Conservation (phyloP, 495 filamentous ascomycete species). For the Parachaetomium inaequale region DNA sequence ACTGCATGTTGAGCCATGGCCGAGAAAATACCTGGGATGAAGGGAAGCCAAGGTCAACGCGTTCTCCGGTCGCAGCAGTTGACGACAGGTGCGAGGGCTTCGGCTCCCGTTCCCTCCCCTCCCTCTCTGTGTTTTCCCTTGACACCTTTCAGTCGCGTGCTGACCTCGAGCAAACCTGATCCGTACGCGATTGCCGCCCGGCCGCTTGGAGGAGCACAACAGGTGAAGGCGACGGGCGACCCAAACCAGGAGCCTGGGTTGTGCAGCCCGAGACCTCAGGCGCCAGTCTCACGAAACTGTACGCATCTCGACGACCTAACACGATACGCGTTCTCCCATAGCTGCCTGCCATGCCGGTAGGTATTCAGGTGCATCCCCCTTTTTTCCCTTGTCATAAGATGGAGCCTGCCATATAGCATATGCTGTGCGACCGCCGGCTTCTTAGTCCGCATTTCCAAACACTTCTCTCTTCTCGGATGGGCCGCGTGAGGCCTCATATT, state of each 20-base stretch:
- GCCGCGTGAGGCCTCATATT: not conserved
- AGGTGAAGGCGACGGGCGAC: constrained; percentile 1
- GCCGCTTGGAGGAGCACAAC: not conserved
- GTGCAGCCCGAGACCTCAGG: not conserved
- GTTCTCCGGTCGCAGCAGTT: too few species aligned
- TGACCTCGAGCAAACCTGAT: not conserved
- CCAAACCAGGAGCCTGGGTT: not conserved
- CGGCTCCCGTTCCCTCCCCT: too few species aligned
- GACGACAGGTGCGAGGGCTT: too few species aligned
- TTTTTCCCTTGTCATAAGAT: not conserved
- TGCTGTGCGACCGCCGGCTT: not conserved
- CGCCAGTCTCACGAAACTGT: not conserved
- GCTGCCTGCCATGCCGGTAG: not conserved
- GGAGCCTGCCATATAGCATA: not conserved
- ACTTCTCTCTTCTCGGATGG: not conserved
- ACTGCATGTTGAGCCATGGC: too few species aligned
- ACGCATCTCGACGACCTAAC: not conserved
- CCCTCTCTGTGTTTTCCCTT: too few species aligned
- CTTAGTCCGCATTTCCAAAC: not conserved
- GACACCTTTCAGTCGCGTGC: too few species aligned
- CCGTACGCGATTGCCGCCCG: not conserved
- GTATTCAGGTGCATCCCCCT: not conserved
- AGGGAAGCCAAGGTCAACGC: too few species aligned
- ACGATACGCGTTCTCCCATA: not conserved
- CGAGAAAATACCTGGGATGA: too few species aligned